phyloP scores from a whole-genome alignment of 2,329 filamentous ascomycete species.

The Fusarium sp. region DNA sequence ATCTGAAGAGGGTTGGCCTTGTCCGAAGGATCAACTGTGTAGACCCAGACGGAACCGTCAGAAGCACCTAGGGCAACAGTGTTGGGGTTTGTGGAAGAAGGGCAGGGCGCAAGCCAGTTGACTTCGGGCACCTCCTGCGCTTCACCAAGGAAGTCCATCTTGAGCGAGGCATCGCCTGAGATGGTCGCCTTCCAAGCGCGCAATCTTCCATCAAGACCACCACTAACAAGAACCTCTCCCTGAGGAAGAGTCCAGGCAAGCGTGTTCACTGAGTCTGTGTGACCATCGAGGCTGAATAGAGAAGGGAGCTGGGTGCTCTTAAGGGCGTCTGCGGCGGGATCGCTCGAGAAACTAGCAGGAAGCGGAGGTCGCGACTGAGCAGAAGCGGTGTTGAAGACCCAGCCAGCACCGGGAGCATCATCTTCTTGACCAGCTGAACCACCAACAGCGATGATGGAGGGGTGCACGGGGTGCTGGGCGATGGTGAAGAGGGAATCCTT shows the following conservation, averaged over 20 bases:
- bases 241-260: constrained; percentile 86
- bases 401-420: constrained; percentile 81
- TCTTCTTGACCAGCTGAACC: constrained; percentile 75
- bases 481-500: constrained; percentile 95
- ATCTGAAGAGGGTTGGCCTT: constrained; percentile 77
- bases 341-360: constrained; percentile 81
- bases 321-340: constrained; percentile 66
- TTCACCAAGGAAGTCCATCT: constrained; percentile 78
- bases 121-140: constrained; percentile 94
- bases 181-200: constrained; percentile 74
- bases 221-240: constrained; percentile 89
- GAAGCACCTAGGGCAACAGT: constrained; percentile 88
- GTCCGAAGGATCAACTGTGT: constrained; percentile 82
- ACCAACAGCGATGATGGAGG: constrained; percentile 87
- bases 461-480: constrained; percentile 87
- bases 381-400: constrained; percentile 83
- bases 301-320: constrained; percentile 72
- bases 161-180: constrained; percentile 62
- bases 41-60: constrained; percentile 96
- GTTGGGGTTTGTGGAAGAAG: constrained; percentile 79
- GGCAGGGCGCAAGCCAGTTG: constrained; percentile 88
- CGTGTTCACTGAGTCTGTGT: constrained; percentile 91
- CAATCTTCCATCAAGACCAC: constrained; percentile 87
- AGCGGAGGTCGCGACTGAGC: constrained; percentile 76
- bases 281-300: constrained; percentile 85